phyloP scores from a whole-genome alignment of 441 rosid genomes.

The Euphorbia neoarborescens region DNA sequence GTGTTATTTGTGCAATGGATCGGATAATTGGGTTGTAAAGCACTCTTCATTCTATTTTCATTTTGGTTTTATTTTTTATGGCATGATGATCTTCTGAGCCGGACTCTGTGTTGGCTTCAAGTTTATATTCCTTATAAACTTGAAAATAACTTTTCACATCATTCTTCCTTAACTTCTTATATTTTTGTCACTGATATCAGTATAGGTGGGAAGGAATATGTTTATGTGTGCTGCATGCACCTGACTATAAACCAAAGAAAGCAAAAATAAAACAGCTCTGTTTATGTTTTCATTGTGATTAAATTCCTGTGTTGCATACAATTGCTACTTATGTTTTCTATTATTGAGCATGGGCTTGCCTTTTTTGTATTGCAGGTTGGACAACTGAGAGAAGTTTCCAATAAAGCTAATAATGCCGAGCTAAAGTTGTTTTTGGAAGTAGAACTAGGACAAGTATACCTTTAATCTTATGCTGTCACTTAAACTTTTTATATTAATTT shows the following conservation, averaged over 20 bases:
- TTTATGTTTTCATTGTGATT: not conserved
- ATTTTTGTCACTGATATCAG: not conserved
- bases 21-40: not conserved
- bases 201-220: not conserved
- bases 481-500: not conserved
- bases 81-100: not conserved
- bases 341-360: not conserved
- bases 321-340: not conserved
- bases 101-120: not conserved
- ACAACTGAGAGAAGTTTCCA: conserved; percentile 72
- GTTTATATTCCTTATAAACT: not conserved
- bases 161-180: not conserved
- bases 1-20: not conserved
- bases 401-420: conserved; percentile 73
- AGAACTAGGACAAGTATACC: conserved; percentile 62
- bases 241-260: not conserved
- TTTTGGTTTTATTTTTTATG: too few species aligned
- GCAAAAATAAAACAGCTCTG: not conserved
- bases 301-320: not conserved
- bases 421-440: conserved; percentile 86
- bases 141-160: not conserved
- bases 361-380: conserved; percentile 56
- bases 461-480: not conserved
- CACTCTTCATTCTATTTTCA: too few species aligned
- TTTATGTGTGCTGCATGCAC: not conserved